phyloP scores from a whole-genome alignment of 495 filamentous ascomycete genomes.

The Apiosordaria backusii region DNA sequence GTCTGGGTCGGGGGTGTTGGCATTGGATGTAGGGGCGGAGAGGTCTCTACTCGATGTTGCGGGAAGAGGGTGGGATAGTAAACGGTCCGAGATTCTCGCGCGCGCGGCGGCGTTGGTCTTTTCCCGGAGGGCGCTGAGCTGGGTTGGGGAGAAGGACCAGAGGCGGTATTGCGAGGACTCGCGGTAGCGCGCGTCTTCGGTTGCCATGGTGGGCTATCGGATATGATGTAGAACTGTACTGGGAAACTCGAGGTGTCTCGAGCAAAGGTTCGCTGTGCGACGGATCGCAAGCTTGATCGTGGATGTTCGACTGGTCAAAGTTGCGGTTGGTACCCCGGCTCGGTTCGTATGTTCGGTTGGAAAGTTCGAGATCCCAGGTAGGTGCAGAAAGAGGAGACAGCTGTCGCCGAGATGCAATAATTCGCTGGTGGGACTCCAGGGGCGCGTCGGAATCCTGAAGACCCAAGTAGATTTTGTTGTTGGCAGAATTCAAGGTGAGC shows the following conservation, averaged over 20 bases:
- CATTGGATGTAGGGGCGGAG: constrained; percentile 32
- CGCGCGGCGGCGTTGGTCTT: constrained; percentile 73
- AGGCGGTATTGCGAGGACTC: constrained; percentile 82
- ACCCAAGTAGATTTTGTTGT: neutral
- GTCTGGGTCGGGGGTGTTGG: constrained; percentile 36
- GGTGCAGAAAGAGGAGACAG: no score
- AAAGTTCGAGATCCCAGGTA: no score
- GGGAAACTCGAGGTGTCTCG: no score
- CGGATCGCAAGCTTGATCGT: no score
- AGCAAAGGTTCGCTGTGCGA: no score
- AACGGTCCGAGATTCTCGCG: constrained; percentile 58
- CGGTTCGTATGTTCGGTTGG: no score
- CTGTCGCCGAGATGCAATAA: neutral
- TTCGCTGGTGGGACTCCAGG: neutral
- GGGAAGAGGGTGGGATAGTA: constrained; percentile 17
- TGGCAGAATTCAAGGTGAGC: neutral
- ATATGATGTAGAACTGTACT: no score
- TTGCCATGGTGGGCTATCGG: constrained; percentile 35
- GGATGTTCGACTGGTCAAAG: no score
- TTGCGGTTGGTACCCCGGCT: no score
- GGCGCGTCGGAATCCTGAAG: neutral
- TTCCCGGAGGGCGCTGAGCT: constrained; percentile 64
- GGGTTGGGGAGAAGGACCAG: constrained; percentile 85
- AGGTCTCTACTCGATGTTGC: constrained; percentile 20
- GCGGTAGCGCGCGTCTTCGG: constrained; percentile 89